A percentile compares a stretch with the other conserved stretches of the same genome.
phyloP scores from a whole-genome alignment of 1,284 basidiomycete genomes.

The Trichosporon coremiiforme region DNA sequence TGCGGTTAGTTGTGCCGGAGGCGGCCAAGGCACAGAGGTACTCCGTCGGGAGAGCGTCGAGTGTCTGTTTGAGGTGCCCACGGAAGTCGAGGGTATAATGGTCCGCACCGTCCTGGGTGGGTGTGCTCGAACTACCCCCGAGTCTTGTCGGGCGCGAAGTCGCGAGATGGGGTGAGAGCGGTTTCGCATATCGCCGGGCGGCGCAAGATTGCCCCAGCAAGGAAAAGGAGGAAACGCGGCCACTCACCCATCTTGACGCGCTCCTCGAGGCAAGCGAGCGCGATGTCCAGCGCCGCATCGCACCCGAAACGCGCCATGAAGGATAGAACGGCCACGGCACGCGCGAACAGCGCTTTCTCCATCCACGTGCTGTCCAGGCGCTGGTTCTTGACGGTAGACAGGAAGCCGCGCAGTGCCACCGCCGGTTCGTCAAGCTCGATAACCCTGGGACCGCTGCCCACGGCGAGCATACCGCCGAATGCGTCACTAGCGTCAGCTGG shows the following conservation, averaged over 20 bases:
- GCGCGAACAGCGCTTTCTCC: not conserved
- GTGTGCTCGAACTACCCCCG: too few species aligned
- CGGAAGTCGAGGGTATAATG: not conserved
- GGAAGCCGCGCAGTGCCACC: not conserved
- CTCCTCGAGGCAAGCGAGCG: not conserved
- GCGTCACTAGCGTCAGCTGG: not conserved
- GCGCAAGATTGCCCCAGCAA: not conserved
- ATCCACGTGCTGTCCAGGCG: not conserved
- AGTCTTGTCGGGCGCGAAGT: not conserved
- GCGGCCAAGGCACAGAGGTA: not conserved
- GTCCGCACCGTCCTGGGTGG: too few species aligned
- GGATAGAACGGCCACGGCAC: not conserved
- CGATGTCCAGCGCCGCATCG: not conserved
- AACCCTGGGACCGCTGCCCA: not conserved
- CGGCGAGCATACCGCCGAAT: not conserved
- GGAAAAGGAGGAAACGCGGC: slow-evolving; percentile 2
- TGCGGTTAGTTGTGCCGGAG: not conserved
- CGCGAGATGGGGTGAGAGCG: not conserved
- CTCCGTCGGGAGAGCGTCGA: not conserved
- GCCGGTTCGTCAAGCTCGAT: not conserved
- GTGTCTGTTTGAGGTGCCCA: not conserved
- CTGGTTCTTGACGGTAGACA: not conserved
- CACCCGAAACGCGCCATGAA: not conserved
- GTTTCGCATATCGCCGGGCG: not conserved
- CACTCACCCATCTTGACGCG: not conserved